These are phyloP conservation scores for Diaporthe nobilis DNA, from an alignment of 2,329 filamentous ascomycete genomes.

Conservation along the genomic window DNA sequence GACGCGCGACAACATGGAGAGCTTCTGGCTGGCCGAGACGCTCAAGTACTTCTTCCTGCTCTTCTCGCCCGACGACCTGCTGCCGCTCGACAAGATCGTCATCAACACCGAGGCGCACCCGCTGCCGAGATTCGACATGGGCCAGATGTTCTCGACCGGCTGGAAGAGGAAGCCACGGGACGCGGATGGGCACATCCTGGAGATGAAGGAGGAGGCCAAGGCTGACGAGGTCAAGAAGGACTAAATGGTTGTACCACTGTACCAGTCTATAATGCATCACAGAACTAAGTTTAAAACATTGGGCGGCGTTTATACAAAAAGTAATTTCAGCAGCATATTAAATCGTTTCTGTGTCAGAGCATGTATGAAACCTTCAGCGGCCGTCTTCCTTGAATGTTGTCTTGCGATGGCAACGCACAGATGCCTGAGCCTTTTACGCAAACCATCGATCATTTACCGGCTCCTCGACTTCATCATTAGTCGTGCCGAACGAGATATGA, in stretches of 20 bases:
- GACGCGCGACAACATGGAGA: conserved; percentile 94
- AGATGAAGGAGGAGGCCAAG: neutral
- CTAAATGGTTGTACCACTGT: conserved; percentile 3
- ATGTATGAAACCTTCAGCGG: neutral
- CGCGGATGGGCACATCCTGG: conserved; percentile 56
- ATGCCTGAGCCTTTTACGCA: neutral
- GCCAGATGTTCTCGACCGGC: conserved; percentile 81
- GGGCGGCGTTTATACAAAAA: conserved; percentile 31
- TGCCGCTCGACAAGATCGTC: conserved; percentile 89
- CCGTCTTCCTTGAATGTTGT: no score
- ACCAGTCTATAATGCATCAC: conserved; percentile 9
- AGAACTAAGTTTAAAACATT: conserved; percentile 3
- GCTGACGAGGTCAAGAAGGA: neutral
- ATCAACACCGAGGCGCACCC: conserved; percentile 97
- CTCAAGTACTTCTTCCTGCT: conserved; percentile 98
- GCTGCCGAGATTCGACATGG: conserved; percentile 88
- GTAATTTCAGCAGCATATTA: neutral
- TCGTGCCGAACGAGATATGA: neutral
- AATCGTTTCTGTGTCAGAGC: neutral
- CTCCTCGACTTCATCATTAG: neutral
- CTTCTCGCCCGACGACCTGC: conserved; percentile 85
- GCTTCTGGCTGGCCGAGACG: conserved; percentile 98
- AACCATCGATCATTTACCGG: neutral
- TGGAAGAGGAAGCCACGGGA: conserved; percentile 81
- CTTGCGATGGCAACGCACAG: neutral